phyloP scores from a whole-genome alignment of 441 rosid species.

The Erodium moschatum region DNA sequence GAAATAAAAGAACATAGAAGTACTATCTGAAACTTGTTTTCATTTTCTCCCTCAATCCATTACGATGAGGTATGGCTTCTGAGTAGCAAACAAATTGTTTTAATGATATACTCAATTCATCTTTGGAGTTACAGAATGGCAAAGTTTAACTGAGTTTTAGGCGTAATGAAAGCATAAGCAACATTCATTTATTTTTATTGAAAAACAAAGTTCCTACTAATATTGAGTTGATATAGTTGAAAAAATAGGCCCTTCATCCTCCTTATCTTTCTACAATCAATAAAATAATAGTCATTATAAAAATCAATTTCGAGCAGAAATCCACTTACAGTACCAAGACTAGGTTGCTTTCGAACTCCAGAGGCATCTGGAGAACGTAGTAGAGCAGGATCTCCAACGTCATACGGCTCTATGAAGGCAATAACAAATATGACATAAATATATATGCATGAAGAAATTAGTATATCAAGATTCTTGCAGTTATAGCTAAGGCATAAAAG shows the following conservation, averaged over 20 bases:
- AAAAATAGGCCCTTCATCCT: neutral
- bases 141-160: neutral
- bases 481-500: constrained; percentile 9
- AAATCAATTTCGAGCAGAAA: constrained; percentile 17
- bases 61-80: neutral
- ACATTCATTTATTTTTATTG: neutral
- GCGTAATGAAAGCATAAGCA: neutral
- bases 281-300: neutral
- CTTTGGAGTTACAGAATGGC: neutral
- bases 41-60: neutral
- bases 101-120: neutral
- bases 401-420: constrained; percentile 42
- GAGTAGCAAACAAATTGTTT: neutral
- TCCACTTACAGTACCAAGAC: constrained; percentile 49
- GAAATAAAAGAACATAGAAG: neutral
- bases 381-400: constrained; percentile 45
- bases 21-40: neutral
- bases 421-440: constrained; percentile 14
- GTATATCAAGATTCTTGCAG: neutral
- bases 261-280: neutral
- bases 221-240: neutral
- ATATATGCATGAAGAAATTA: neutral
- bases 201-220: neutral
- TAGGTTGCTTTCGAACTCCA: constrained; percentile 36
- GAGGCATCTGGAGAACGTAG: constrained; percentile 34